phyloP scores from a whole-genome alignment of 495 filamentous ascomycete genomes.

The Pyronema domesticum region DNA sequence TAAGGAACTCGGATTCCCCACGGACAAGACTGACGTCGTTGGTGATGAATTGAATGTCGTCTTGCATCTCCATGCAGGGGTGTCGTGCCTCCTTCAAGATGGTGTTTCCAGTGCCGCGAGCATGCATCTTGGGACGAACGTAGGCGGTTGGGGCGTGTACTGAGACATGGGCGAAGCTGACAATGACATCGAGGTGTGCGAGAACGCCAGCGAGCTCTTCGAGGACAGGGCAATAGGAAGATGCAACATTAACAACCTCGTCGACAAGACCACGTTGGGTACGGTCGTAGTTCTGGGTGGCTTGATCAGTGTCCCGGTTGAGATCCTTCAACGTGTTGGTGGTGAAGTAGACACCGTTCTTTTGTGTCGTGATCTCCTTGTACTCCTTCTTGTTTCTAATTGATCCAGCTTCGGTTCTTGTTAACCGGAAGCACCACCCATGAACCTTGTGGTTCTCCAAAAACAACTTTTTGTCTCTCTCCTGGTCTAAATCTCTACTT shows the following conservation, averaged over 20 bases:
- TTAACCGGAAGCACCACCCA: slow-evolving; percentile 92
- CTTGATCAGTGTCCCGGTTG: slow-evolving; percentile 81
- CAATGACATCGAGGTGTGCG: slow-evolving; percentile 86
- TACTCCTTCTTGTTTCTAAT: slow-evolving; percentile 84
- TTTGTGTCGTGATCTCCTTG: slow-evolving; percentile 93
- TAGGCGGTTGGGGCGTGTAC: slow-evolving; percentile 87
- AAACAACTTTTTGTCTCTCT: slow-evolving; percentile 95
- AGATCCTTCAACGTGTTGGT: slow-evolving; percentile 65
- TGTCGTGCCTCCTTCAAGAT: slow-evolving; percentile 85
- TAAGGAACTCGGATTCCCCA: slow-evolving; percentile 71
- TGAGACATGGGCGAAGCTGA: slow-evolving; percentile 76
- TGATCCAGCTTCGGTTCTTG: slow-evolving; percentile 73
- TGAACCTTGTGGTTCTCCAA: slow-evolving; percentile 90
- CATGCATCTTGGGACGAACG: slow-evolving; percentile 79
- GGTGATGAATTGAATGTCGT: slow-evolving; percentile 95
- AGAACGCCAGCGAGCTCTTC: slow-evolving; percentile 78
- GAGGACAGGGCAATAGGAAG: slow-evolving; percentile 85
- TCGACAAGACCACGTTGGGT: slow-evolving; percentile 82
- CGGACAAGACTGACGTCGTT: slow-evolving; percentile 82
- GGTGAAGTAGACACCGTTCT: slow-evolving; percentile 97
- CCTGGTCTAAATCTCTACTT: slow-evolving; percentile 69
- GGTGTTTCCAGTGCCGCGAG: slow-evolving; percentile 76
- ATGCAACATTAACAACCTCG: slow-evolving; percentile 83
- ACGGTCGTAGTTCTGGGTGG: slow-evolving; percentile 87
- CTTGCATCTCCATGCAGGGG: slow-evolving; percentile 98